phyloP scores from a whole-genome alignment of 1,139 yeast species.

The Citeromyces hawaiiensis region DNA sequence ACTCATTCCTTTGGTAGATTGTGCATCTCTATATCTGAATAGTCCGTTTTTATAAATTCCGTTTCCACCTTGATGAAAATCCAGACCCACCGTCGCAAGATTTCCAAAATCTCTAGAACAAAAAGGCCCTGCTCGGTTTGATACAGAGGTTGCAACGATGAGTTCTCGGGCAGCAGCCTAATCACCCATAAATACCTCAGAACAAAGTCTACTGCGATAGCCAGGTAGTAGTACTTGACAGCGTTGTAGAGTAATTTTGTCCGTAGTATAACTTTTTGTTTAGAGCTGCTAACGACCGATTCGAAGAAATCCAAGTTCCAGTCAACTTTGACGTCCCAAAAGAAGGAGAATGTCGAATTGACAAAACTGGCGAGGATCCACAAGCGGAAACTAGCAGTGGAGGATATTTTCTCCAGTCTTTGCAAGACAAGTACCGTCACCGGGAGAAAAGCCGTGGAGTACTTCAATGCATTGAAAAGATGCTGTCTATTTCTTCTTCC shows the following conservation, averaged over 20 bases:
- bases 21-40: constrained; percentile 1
- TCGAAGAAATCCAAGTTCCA: constrained; percentile 54
- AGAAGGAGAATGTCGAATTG: constrained; percentile 65
- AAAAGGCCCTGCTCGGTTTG: constrained; percentile 50
- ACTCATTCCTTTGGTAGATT: background rate
- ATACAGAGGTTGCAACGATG: constrained; percentile 20
- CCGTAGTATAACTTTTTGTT: constrained; percentile 10
- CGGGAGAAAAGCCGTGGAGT: constrained; percentile 55
- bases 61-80: constrained; percentile 71
- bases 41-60: constrained; percentile 35
- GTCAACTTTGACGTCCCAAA: constrained; percentile 84
- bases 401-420: constrained; percentile 6
- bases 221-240: constrained; percentile 31
- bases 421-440: constrained; percentile 32
- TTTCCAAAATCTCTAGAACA: constrained; percentile 55
- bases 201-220: constrained; percentile 43
- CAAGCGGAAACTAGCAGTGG: constrained; percentile 10
- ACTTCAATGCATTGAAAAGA: constrained; percentile 61
- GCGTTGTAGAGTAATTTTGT: constrained; percentile 18
- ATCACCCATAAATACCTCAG: constrained; percentile 70
- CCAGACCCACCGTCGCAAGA: constrained; percentile 83
- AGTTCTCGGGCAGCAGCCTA: constrained; percentile 17
- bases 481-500: constrained; percentile 34
- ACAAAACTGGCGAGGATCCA: constrained; percentile 44
- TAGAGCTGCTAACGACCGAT: constrained; percentile 1